Evolutionary conservation across 345 rosid species (phyloP).

Genomic region (Punica granatum): DNA sequence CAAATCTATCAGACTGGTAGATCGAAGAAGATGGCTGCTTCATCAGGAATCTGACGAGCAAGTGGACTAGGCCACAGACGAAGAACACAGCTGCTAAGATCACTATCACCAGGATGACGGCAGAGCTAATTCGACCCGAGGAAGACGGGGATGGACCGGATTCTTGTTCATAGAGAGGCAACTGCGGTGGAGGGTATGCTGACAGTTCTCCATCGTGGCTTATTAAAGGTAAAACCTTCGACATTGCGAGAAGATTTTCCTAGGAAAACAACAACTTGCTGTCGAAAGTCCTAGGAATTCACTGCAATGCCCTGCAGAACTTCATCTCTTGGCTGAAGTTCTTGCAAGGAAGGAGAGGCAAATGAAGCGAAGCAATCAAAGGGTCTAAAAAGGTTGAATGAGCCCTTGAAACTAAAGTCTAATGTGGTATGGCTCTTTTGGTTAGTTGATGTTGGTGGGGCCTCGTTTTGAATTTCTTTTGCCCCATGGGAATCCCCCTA

Average conservation of each 20-base stretch:
- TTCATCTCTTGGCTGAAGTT: too few relatives aligned
- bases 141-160: constrained; percentile 24
- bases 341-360: not conserved
- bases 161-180: constrained; percentile 17
- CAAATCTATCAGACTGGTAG: constrained; percentile 34
- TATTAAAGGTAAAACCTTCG: constrained; percentile 10
- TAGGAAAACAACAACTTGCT: constrained; percentile 1
- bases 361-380: not conserved
- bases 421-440: not conserved
- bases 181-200: constrained; percentile 20
- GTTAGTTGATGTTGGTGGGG: constrained; percentile 19
- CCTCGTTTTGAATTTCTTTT: constrained; percentile 13
- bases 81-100: constrained; percentile 46
- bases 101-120: constrained; percentile 38
- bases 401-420: constrained; percentile 7
- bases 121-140: constrained; percentile 35
- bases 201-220: constrained; percentile 15
- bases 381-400: not conserved
- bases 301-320: not conserved
- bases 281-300: not conserved
- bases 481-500: constrained; percentile 9
- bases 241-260: constrained; percentile 20
- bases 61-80: constrained; percentile 49
- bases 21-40: constrained; percentile 33
- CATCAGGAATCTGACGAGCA: constrained; percentile 43